Conservation (phyloP, 179 eudicot genomes). For the Pouteria campechiana region DNA sequence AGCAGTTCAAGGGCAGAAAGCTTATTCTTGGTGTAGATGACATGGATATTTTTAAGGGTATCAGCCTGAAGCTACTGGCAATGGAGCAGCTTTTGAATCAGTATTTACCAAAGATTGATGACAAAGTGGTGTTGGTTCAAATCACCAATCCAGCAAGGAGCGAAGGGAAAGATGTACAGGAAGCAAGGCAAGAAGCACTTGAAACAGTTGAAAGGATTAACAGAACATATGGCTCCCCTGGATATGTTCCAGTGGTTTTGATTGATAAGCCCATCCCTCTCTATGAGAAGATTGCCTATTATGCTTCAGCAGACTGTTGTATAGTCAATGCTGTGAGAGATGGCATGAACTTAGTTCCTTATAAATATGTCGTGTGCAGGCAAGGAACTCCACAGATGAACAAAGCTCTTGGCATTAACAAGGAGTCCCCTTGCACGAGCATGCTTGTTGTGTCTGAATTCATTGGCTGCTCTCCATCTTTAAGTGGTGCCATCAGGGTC, state of each 20-base stretch:
- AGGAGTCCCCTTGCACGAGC: conserved; percentile 51
- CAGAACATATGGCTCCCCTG: conserved; percentile 34
- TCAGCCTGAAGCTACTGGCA: conserved; percentile 74
- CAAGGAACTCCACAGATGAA: conserved; percentile 58
- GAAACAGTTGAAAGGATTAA: conserved; percentile 50
- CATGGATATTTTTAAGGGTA: conserved; percentile 91
- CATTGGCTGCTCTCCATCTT: conserved; percentile 79
- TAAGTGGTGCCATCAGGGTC: conserved; percentile 83
- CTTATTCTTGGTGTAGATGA: conserved; percentile 86
- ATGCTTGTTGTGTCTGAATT: conserved; percentile 82
- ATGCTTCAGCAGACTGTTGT: conserved; percentile 78
- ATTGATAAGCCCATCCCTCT: conserved; percentile 78
- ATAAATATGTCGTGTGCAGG: conserved; percentile 78
- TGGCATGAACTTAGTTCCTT: conserved; percentile 90
- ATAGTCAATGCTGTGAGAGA: conserved; percentile 87
- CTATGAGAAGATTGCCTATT: conserved; percentile 82
- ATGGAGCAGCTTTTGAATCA: conserved; percentile 56
- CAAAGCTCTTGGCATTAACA: conserved; percentile 35
- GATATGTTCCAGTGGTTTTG: conserved; percentile 59
- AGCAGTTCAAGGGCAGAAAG: conserved; percentile 56
- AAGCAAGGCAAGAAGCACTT: conserved; percentile 65
- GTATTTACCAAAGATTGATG: conserved; percentile 32
- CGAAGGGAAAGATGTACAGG: conserved; percentile 87
- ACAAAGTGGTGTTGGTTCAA: conserved; percentile 61
- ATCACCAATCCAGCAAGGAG: conserved; percentile 92